These are phyloP conservation scores for Pochonia chlamydosporia DNA, from an alignment of 2,329 filamentous ascomycete genomes.

Conservation along the genomic window DNA sequence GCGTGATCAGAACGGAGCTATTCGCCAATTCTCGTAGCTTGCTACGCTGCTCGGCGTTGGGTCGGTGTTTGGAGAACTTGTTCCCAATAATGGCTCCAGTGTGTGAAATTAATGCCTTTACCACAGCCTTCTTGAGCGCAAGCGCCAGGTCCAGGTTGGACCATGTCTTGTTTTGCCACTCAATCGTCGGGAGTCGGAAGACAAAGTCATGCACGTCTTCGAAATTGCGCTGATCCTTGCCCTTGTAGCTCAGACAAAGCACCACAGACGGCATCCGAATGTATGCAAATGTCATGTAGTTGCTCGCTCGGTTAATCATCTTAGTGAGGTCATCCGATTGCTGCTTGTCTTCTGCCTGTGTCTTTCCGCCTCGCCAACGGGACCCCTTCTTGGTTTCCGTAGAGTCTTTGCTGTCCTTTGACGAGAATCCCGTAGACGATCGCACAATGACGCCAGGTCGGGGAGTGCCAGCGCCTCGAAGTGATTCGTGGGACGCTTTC, in stretches of 20 bases:
- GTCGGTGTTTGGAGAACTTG: conserved; percentile 87
- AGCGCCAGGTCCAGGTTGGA: conserved; percentile 92
- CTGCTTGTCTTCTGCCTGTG: conserved; percentile 48
- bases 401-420: conserved; percentile 31
- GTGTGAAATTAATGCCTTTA: conserved; percentile 89
- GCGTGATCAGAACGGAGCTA: conserved; percentile 58
- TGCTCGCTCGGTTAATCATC: conserved; percentile 93
- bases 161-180: conserved; percentile 99
- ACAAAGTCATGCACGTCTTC: conserved; percentile 98
- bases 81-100: conserved; percentile 96
- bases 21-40: conserved; percentile 80
- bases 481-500: conserved; percentile 53
- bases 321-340: conserved; percentile 85
- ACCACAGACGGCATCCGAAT: conserved; percentile 95
- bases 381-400: conserved; percentile 37
- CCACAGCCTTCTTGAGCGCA: conserved; percentile 88
- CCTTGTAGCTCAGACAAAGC: conserved; percentile 92
- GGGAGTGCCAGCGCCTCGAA: conserved; percentile 35
- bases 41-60: conserved; percentile 71
- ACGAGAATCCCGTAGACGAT: conserved; percentile 39
- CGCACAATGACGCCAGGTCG: conserved; percentile 38
- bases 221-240: conserved; percentile 89
- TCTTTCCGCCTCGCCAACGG: conserved; percentile 49
- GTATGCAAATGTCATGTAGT: conserved; percentile 95
- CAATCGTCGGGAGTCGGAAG: conserved; percentile 87